These are phyloP conservation scores for Emydomyces testavorans DNA, from an alignment of 2,329 filamentous ascomycete species.

Conservation along the genomic window DNA sequence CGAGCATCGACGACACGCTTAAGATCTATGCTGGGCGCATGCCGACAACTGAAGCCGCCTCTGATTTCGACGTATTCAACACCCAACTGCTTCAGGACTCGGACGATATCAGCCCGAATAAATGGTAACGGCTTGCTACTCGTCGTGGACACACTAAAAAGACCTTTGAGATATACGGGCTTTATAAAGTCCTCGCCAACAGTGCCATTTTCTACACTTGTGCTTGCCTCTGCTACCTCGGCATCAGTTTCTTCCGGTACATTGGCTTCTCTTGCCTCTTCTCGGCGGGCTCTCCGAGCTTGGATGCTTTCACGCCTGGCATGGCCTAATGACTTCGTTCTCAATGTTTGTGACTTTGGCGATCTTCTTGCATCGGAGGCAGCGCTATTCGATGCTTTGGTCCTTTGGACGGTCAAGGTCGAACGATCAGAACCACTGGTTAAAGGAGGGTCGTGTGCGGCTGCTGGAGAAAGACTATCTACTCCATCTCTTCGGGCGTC, in stretches of 20 bases:
- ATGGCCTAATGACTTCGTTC: constrained; percentile 81
- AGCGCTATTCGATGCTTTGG: constrained; percentile 39
- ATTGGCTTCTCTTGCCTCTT: constrained; percentile 60
- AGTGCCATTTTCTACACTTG: constrained; percentile 40
- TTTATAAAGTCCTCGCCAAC: constrained; percentile 65
- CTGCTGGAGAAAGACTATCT: constrained; percentile 42
- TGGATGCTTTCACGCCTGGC: constrained; percentile 86
- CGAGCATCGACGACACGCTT: constrained; percentile 56
- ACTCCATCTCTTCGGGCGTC: constrained; percentile 44
- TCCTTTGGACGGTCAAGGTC: constrained; percentile 38
- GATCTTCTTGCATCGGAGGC: constrained; percentile 44
- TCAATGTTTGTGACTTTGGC: constrained; percentile 52
- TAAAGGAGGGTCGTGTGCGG: constrained; percentile 53
- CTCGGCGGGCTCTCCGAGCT: constrained; percentile 62
- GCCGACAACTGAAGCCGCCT: constrained; percentile 81
- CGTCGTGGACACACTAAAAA: constrained; percentile 95
- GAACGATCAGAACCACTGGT: constrained; percentile 74
- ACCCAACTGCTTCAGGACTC: constrained; percentile 73
- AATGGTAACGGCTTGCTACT: constrained; percentile 78
- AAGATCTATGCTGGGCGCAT: constrained; percentile 79
- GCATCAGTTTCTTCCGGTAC: constrained; percentile 85
- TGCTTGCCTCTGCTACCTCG: constrained; percentile 52
- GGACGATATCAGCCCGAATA: constrained; percentile 80
- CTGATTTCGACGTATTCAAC: constrained; percentile 90
- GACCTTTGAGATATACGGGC: constrained; percentile 86